Evolutionary conservation across 2,329 filamentous ascomycete genomes (phyloP).

Genomic region (Ophiobolus disseminans): DNA sequence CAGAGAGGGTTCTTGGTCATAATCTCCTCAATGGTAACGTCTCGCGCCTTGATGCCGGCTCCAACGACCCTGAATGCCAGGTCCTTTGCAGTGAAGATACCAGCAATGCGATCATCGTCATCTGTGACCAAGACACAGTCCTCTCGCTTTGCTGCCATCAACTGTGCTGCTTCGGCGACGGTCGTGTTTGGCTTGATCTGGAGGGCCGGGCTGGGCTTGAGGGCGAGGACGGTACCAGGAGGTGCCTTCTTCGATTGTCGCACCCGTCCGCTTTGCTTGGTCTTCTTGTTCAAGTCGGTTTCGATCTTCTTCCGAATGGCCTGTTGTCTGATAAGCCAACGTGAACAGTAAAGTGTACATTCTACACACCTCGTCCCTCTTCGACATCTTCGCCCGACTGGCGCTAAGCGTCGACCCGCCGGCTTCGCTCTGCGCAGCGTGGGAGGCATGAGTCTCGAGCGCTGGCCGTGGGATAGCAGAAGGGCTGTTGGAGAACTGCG

Average conservation of each 20-base stretch:
- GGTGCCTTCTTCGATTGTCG: conserved; percentile 91
- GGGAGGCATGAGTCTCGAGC: conserved; percentile 62
- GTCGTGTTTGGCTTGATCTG: conserved; percentile 97
- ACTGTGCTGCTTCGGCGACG: conserved; percentile 92
- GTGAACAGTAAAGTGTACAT: conserved; percentile 4
- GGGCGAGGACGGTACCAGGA: conserved; percentile 91
- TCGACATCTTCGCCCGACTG: conserved; percentile 94
- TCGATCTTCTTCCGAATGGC: conserved; percentile 97
- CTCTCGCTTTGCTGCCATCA: conserved; percentile 98
- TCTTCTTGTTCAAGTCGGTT: conserved; percentile 97
- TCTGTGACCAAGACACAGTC: conserved; percentile 98
- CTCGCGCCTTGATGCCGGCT: conserved; percentile 84
- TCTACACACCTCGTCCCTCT: conserved; percentile 90
- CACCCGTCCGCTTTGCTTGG: conserved; percentile 77
- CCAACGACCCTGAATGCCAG: conserved; percentile 96
- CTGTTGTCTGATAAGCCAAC: conserved; percentile 57
- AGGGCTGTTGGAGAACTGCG: conserved; percentile 67
- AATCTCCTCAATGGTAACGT: conserved; percentile 94
- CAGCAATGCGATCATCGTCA: conserved; percentile 95
- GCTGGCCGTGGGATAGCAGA: conserved; percentile 78
- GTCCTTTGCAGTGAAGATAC: conserved; percentile 99
- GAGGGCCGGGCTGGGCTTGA: conserved; percentile 93
- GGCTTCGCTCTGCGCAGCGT: conserved; percentile 62
- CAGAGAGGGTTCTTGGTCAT: conserved; percentile 99
- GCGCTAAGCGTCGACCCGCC: conserved; percentile 79